phyloP scores from a whole-genome alignment of 257 asterid genomes.

The Galeopsis tetrahit region DNA sequence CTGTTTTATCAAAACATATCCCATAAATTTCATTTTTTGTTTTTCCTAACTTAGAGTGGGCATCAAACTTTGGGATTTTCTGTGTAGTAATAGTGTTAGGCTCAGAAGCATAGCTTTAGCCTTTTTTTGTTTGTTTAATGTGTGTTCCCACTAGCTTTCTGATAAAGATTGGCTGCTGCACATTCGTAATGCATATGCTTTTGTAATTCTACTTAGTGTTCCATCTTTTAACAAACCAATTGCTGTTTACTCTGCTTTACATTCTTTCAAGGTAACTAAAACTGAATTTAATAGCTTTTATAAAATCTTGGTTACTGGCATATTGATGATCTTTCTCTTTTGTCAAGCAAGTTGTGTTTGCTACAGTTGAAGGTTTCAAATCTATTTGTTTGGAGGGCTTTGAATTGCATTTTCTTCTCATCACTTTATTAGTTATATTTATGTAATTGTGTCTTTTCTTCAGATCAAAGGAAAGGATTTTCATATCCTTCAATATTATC shows the following conservation, averaged over 20 bases:
- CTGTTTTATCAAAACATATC: conserved; percentile 19
- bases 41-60: conserved; percentile 30
- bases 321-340: neutral
- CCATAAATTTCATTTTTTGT: conserved; percentile 32
- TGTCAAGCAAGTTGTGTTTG: neutral
- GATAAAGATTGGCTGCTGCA: conserved; percentile 40
- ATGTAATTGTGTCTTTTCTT: conserved; percentile 38
- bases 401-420: conserved; percentile 14
- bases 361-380: neutral
- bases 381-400: conserved; percentile 9
- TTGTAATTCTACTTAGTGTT: conserved; percentile 27
- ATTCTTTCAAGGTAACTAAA: conserved; percentile 35
- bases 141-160: conserved; percentile 36
- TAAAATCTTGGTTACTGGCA: conserved; percentile 1
- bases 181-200: conserved; percentile 29
- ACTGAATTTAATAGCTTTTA: neutral
- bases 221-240: conserved; percentile 32
- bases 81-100: conserved; percentile 20
- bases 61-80: conserved; percentile 37
- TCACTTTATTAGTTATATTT: conserved; percentile 21
- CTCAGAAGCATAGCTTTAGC: conserved; percentile 32
- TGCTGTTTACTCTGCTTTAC: conserved; percentile 35
- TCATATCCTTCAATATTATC: conserved; percentile 10
- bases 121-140: conserved; percentile 31
- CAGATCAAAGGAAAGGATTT: conserved; percentile 47